Evolutionary conservation across 164 flowering plant genomes (phyloP), one percentile per base, ranked within the genome.

Genomic region (Piper longum): DNA sequence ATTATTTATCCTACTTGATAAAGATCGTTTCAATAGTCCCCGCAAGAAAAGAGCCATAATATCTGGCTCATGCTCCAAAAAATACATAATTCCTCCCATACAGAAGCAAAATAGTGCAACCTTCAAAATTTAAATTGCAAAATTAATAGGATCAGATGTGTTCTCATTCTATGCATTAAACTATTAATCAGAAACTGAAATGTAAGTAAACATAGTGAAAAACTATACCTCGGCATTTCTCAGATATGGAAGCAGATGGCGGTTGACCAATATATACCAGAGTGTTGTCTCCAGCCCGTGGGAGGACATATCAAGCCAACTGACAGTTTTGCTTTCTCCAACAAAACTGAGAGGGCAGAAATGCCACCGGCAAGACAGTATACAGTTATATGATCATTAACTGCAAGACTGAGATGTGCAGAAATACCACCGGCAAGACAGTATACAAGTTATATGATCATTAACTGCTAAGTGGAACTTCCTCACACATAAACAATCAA

Each of bases 41-140:
- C 96, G 77, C 14, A 92, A 84, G 68, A 89, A 86, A 43, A 96
- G 96, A 42, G 98, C 95, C 98, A 92, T 89, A 16, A 96, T 92
- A 61, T 89, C 90, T 14, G 98, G 98, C 71, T 92, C 98, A 64
- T 92, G 80, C 64, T 92, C 98, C 62, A 92, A 71, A 73, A 85
- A 92, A 65, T 88, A 89, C 98, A 89, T 92, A 54, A 92, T 82
- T 72, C 87, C 98, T 62, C 98, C 98, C 96, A 92, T 89, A 70
- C 96, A 92, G 17, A 83, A 66, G 70, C 88, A 85, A 66, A 92
- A 89, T 51, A 89, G 70, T 48, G 88, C 82, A 58, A 89, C 98
- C 96, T 88, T 61, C 39, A 66, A 45, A 26, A 26, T 45, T 7
- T 7, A 36, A 65, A 12, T 62, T n/a, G 54, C 8, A 7, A 43